Evolutionary conservation across 495 filamentous ascomycete genomes (phyloP), one percentile per base, ranked within the genome.

Genomic region (Xanthoparmelia taractica): DNA sequence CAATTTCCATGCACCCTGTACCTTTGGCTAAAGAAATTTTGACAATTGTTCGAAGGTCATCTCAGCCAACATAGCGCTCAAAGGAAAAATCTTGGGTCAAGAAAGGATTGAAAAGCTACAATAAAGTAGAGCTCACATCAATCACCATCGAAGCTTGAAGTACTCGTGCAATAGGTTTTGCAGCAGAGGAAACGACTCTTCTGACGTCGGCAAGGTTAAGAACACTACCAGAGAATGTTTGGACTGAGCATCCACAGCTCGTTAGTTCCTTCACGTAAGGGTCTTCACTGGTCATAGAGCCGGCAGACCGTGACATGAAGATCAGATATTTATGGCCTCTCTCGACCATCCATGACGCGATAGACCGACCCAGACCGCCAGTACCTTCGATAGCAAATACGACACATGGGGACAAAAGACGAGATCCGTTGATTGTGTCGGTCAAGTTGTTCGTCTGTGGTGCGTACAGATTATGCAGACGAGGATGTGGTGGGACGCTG

Each of bases 291-390:
- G 43, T 52, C 45, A 52, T 45, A 23, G 43, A 50, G 36, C 59
- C 47, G 33, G 73, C 76, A 45, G 70, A 72, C 11, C 75, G 62
- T 13, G 75, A 77, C 6, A 77, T 61, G 23, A 61, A 64, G n/a
- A 58, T 52, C 1, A 63, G 41, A 33, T 64, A n/a, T 13, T 23
- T 29, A 15, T 58, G 58, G 4, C 84, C 84, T 33, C 76, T 76
- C n/a, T 75, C 70, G 4, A 78, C 80, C 78, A 89, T 80, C 82
- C 82, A 86, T 3, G 72, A 69, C 1, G 83, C 70, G 48, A 85
- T 77, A 31, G 70, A 60, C 0, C 70, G 70, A 5, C 77, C 78
- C 1, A 81, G 65, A 36, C 78, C 78, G 23, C 78, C 78, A 15
- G 77, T 65, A 43, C 78, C 77, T n/a, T 78, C 78, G 11, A 74